These are phyloP conservation scores for Cercospora janseana DNA, from an alignment of 2,329 filamentous ascomycete genomes.

Conservation along the genomic window DNA sequence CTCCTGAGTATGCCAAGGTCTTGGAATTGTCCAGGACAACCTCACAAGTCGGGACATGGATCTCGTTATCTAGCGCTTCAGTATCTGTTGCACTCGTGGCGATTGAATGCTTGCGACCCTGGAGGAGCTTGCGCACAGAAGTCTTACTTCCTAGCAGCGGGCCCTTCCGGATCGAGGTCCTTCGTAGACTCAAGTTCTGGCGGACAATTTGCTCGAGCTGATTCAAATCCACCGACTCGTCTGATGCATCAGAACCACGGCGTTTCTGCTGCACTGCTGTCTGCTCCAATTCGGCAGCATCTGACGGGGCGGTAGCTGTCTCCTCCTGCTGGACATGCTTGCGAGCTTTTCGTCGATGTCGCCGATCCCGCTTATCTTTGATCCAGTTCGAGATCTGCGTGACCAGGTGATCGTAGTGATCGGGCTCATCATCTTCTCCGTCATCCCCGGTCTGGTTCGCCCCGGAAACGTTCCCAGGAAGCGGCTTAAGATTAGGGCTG, in stretches of 20 bases:
- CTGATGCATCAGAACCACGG: constrained; percentile 25
- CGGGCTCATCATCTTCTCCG: constrained; percentile 14
- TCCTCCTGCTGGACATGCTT: constrained; percentile 13
- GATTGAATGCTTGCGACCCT: constrained; percentile 42
- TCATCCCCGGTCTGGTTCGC: constrained; percentile 14
- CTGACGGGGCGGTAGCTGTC: constrained; percentile 1
- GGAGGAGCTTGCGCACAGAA: constrained; percentile 34
- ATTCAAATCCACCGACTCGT: constrained; percentile 60
- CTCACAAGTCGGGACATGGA: constrained; percentile 80
- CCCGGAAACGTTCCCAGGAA: constrained; percentile 18
- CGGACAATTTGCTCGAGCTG: constrained; percentile 77
- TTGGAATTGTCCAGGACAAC: constrained; percentile 85
- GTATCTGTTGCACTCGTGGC: constrained; percentile 68
- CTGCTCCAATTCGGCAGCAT: neutral
- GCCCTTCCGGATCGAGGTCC: constrained; percentile 20
- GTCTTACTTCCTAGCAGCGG: constrained; percentile 26
- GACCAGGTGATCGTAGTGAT: constrained; percentile 30
- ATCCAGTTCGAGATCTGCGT: constrained; percentile 81
- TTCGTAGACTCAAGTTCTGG: constrained; percentile 49
- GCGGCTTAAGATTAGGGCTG: constrained; percentile 27
- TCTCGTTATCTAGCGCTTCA: constrained; percentile 77
- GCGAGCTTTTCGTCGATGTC: constrained; percentile 48
- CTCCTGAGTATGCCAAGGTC: constrained; percentile 72
- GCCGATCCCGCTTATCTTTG: constrained; percentile 71
- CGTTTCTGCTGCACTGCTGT: constrained; percentile 6